A percentile compares a stretch with the other conserved stretches of the same genome.
Conservation (phyloP, 2,329 filamentous ascomycete genomes). For the Cordyceps sp. region DNA sequence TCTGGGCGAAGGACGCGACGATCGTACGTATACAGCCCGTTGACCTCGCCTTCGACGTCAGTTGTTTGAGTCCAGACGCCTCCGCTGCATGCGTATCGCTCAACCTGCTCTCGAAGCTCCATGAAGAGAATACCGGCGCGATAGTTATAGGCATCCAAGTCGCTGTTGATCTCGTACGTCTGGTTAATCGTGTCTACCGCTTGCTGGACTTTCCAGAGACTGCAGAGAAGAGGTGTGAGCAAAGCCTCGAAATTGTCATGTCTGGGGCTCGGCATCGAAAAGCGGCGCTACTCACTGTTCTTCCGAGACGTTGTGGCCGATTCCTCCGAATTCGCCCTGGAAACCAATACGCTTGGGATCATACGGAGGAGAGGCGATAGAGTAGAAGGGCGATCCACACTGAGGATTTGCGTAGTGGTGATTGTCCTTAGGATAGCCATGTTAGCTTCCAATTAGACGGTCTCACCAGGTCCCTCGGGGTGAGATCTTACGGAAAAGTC, state of each 20-base stretch:
- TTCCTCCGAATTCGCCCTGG: constrained; percentile 56
- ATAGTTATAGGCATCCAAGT: constrained; percentile 47
- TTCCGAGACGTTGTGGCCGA: constrained; percentile 46
- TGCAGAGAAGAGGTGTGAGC: constrained; percentile 8
- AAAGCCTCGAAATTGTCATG: neutral
- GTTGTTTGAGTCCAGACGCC: constrained; percentile 61
- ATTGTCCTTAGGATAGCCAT: constrained; percentile 32
- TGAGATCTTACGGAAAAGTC: constrained; percentile 31
- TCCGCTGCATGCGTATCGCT: constrained; percentile 44
- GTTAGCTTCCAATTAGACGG: neutral
- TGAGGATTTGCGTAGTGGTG: constrained; percentile 58
- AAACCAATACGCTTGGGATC: constrained; percentile 45
- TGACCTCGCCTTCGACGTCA: constrained; percentile 60
- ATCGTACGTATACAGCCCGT: constrained; percentile 55
- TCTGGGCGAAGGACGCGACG: constrained; percentile 41
- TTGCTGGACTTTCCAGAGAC: constrained; percentile 45
- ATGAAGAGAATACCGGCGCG: constrained; percentile 41
- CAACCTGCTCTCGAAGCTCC: constrained; percentile 45
- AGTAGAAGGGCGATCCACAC: constrained; percentile 55
- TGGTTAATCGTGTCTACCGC: constrained; percentile 44
- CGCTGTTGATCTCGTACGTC: constrained; percentile 49
- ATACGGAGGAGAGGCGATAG: constrained; percentile 33
- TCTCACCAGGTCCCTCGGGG: too few relatives aligned
- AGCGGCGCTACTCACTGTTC: constrained; percentile 30
- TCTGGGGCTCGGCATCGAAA: neutral